These are phyloP conservation scores for Funneliformis geosporum DNA, from an alignment of 192 early-diverging fungal genomes.

Conservation along the genomic window DNA sequence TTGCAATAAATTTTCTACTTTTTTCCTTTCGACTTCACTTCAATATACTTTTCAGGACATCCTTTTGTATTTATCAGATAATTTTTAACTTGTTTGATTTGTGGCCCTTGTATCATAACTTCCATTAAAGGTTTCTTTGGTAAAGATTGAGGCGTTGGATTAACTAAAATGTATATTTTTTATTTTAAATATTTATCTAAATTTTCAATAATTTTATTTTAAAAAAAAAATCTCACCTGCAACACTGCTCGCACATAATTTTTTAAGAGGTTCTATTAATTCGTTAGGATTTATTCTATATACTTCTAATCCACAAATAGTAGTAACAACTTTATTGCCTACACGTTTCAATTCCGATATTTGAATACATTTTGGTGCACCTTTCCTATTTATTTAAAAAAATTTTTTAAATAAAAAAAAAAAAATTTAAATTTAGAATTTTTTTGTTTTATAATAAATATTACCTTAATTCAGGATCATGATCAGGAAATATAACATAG, in stretches of 20 bases:
- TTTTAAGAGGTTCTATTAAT: slow-evolving; percentile 58
- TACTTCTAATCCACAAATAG: slow-evolving; percentile 60
- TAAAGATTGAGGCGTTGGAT: slow-evolving; percentile 50
- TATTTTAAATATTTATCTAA: not conserved
- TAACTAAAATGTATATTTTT: slow-evolving; percentile 40
- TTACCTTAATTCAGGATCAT: slow-evolving; percentile 41
- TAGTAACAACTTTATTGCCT: slow-evolving; percentile 69
- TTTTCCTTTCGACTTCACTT: slow-evolving; percentile 10
- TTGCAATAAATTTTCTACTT: not conserved
- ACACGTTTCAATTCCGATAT: slow-evolving; percentile 61
- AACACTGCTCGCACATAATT: slow-evolving; percentile 66
- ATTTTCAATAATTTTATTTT: not conserved
- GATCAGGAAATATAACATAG: slow-evolving; percentile 48
- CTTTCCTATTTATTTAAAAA: slow-evolving; percentile 41
- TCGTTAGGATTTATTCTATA: slow-evolving; percentile 66
- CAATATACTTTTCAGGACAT: slow-evolving; percentile 54
- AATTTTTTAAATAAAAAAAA: not conserved
- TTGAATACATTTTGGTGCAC: slow-evolving; percentile 48
- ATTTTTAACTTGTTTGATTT: slow-evolving; percentile 61
- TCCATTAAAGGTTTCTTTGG: slow-evolving; percentile 60
- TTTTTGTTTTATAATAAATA: not conserved
- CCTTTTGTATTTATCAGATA: slow-evolving; percentile 49
- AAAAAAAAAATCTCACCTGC: slow-evolving; percentile 48
- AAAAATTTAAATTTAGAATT: not conserved
- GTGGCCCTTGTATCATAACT: slow-evolving; percentile 77